Percentiles rank a stretch among this genome's conserved stretches.
phyloP scores from a whole-genome alignment of 192 early-diverging fungal genomes.

The Obelidium mucronatum region DNA sequence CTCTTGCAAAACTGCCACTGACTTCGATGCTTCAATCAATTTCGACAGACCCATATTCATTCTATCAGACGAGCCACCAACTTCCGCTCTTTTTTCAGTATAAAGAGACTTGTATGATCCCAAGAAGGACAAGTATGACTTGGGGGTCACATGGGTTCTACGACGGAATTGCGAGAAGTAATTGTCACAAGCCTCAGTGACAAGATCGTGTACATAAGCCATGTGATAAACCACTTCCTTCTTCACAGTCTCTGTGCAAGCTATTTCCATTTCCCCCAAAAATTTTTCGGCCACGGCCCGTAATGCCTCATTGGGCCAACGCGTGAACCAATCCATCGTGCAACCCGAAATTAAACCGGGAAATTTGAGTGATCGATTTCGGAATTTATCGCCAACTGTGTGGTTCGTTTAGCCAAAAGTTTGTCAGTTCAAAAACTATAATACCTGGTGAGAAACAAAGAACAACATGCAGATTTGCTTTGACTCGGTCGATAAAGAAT shows the following conservation, averaged over 20 bases:
- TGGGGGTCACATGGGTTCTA: slow-evolving; percentile 69
- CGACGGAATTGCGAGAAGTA: slow-evolving; percentile 70
- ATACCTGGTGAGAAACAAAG: slow-evolving; percentile 71
- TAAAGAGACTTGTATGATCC: slow-evolving; percentile 64
- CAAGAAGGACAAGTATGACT: slow-evolving; percentile 70
- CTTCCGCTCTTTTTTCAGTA: slow-evolving; percentile 57
- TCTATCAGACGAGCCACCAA: slow-evolving; percentile 64
- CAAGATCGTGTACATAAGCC: slow-evolving; percentile 69
- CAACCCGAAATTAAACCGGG: slow-evolving; percentile 69
- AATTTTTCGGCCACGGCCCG: slow-evolving; percentile 69
- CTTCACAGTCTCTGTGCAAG: slow-evolving; percentile 58
- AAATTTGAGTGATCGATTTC: slow-evolving; percentile 70
- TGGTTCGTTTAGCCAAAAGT: too few species aligned
- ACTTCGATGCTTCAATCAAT: slow-evolving; percentile 67
- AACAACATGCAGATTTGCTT: slow-evolving; percentile 69
- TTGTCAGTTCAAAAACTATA: slow-evolving; percentile 67
- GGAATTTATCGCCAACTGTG: slow-evolving; percentile 72
- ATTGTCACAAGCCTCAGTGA: slow-evolving; percentile 66
- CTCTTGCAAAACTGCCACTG: slow-evolving; percentile 67
- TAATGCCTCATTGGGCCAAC: slow-evolving; percentile 66
- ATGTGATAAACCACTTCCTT: slow-evolving; percentile 69
- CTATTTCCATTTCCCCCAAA: slow-evolving; percentile 64
- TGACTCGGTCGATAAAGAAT: slow-evolving; percentile 74
- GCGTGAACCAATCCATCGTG: slow-evolving; percentile 73
- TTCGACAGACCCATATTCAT: slow-evolving; percentile 74